Conservation (phyloP, 805 yeast genomes). For the Kuraishia capsulata region DNA sequence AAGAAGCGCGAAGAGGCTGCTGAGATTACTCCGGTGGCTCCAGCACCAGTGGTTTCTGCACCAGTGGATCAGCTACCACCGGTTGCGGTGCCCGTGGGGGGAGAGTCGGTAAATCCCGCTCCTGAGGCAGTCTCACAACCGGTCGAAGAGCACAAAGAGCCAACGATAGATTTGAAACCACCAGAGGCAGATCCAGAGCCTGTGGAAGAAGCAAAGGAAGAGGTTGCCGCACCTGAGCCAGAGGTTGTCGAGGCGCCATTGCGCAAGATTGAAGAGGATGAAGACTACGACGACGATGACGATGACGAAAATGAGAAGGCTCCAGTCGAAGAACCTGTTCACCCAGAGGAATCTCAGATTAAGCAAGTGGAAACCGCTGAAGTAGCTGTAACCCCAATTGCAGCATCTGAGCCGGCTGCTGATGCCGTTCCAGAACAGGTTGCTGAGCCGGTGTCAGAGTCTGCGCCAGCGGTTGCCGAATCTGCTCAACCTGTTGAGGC, state of each 20-base stretch:
- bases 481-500: too few relatives aligned
- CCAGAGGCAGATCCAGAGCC: constrained; percentile 16
- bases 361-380: neutral
- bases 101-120: neutral
- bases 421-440: too few relatives aligned
- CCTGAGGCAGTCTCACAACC: neutral
- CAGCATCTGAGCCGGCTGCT: too few relatives aligned
- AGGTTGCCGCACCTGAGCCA: neutral
- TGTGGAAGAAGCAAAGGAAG: neutral
- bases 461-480: too few relatives aligned
- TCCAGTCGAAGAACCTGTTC: neutral
- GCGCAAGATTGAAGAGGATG: constrained; percentile 27
- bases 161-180: constrained; percentile 19
- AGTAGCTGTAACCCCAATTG: too few relatives aligned
- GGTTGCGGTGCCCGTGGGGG: neutral
- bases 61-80: neutral
- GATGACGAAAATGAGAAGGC: constrained; percentile 5
- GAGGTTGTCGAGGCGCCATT: constrained; percentile 16
- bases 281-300: constrained; percentile 24
- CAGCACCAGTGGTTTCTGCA: too few relatives aligned
- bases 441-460: too few relatives aligned
- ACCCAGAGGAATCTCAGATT: neutral
- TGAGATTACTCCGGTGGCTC: too few relatives aligned
- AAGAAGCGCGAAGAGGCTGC: neutral
- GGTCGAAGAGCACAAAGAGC: constrained; percentile 4